Evolutionary conservation across 1,284 basidiomycete genomes (phyloP).

Genomic region (Kalmanozyma brasiliensis): DNA sequence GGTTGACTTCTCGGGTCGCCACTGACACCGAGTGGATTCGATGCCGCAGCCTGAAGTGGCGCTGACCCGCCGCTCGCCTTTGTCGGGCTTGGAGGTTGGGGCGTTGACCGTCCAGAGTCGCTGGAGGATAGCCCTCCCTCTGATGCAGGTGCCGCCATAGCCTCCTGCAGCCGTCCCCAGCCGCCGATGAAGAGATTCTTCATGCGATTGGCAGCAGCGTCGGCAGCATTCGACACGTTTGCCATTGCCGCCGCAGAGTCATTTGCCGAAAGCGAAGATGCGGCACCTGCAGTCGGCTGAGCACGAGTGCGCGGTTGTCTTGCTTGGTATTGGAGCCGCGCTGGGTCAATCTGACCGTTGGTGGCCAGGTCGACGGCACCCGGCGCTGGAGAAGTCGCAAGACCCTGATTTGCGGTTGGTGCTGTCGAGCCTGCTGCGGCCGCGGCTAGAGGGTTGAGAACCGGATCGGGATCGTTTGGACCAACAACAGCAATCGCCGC

Average conservation of each 20-base stretch:
- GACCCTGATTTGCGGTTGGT: not conserved
- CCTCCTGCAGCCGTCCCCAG: constrained; percentile 53
- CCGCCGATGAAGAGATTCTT: constrained; percentile 55
- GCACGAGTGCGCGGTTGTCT: constrained; percentile 20
- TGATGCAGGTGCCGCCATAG: constrained; percentile 38
- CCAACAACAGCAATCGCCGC: constrained; percentile 30
- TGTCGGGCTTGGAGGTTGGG: constrained; percentile 14
- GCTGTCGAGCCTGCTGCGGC: constrained; percentile 1
- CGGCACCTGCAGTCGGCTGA: constrained; percentile 5
- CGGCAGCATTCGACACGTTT: constrained; percentile 29
- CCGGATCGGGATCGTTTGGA: constrained; percentile 37
- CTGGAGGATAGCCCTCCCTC: constrained; percentile 5
- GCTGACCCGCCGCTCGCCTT: not conserved
- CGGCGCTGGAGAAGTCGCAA: constrained; percentile 16
- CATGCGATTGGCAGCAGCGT: constrained; percentile 43
- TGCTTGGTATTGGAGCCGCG: constrained; percentile 24
- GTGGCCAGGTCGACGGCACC: constrained; percentile 30
- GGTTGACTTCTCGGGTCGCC: not conserved
- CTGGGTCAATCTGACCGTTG: constrained; percentile 27
- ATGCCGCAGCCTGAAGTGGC: not conserved
- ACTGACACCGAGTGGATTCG: not conserved
- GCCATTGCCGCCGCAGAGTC: constrained; percentile 23
- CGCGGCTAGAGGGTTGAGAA: constrained; percentile 28
- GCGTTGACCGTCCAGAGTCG: not conserved
- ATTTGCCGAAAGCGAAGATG: constrained; percentile 1